Evolutionary conservation across 2,329 filamentous ascomycete species (phyloP).

Genomic region (Monilinia aucupariae): DNA sequence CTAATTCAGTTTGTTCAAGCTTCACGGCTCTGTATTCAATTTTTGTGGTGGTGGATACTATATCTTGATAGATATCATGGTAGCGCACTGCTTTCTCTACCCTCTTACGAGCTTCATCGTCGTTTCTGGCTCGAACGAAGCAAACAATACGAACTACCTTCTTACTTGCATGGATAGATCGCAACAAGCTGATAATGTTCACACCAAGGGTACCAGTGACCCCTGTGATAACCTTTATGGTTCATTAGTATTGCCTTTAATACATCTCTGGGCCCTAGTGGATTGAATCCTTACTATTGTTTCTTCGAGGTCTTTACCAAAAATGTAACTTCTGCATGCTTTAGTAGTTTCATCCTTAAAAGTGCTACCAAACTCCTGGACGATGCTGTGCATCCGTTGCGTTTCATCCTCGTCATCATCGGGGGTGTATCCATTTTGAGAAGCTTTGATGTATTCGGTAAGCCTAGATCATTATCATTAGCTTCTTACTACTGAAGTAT

Average conservation of each 20-base stretch:
- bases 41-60: conserved; percentile 9
- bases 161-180: conserved; percentile 38
- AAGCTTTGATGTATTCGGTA: conserved; percentile 8
- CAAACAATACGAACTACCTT: conserved; percentile 40
- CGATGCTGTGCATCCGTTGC: not conserved
- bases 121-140: conserved; percentile 46
- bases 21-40: conserved; percentile 38
- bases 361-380: not conserved
- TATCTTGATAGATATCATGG: conserved; percentile 20
- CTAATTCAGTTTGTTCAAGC: conserved; percentile 43
- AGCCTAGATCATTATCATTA: not conserved
- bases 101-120: conserved; percentile 40
- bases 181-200: conserved; percentile 40
- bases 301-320: not conserved
- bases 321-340: not conserved
- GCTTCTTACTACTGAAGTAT: not conserved
- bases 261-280: not conserved
- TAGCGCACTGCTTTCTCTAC: conserved; percentile 41
- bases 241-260: not conserved
- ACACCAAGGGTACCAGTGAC: conserved; percentile 48
- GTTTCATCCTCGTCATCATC: conserved; percentile 5
- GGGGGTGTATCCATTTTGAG: not conserved
- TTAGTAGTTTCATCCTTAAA: not conserved
- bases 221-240: conserved; percentile 41
- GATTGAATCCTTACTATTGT: not conserved